These are phyloP conservation scores for Cercis canadensis DNA, from an alignment of 306 rosid species.

Conservation along the genomic window DNA sequence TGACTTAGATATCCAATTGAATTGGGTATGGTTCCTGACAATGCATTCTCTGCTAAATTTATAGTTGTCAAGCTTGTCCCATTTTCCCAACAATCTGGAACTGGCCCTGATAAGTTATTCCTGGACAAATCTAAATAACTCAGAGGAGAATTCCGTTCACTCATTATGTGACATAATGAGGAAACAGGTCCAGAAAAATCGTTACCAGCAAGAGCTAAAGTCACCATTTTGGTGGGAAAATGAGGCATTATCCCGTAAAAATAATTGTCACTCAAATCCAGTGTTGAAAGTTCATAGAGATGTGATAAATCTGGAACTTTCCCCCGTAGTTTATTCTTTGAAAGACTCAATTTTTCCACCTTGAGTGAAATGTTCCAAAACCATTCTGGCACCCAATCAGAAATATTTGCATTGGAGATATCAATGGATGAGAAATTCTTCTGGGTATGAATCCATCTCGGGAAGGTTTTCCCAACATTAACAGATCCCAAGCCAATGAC, in stretches of 20 bases:
- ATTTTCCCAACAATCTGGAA: neutral
- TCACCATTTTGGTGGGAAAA: neutral
- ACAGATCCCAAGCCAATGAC: neutral
- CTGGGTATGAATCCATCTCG: neutral
- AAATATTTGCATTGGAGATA: neutral
- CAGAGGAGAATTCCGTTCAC: neutral
- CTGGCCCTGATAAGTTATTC: neutral
- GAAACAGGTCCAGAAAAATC: neutral
- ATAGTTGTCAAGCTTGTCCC: neutral
- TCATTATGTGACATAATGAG: neutral
- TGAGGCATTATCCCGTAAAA: neutral
- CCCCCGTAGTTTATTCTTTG: neutral
- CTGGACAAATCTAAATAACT: neutral
- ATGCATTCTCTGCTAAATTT: no score
- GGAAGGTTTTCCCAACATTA: neutral
- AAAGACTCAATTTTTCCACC: neutral
- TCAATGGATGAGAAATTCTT: neutral
- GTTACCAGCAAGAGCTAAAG: neutral
- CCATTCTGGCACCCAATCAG: neutral
- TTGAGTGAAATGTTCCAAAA: neutral
- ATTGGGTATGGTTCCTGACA: no score
- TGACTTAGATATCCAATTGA: no score
- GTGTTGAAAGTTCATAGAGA: neutral
- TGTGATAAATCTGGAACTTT: neutral
- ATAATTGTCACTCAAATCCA: no score